A percentile compares a stretch with the other conserved stretches of the same genome.
phyloP scores from a whole-genome alignment of 768 basidiomycete genomes.

The Podaxis carcinomalis region DNA sequence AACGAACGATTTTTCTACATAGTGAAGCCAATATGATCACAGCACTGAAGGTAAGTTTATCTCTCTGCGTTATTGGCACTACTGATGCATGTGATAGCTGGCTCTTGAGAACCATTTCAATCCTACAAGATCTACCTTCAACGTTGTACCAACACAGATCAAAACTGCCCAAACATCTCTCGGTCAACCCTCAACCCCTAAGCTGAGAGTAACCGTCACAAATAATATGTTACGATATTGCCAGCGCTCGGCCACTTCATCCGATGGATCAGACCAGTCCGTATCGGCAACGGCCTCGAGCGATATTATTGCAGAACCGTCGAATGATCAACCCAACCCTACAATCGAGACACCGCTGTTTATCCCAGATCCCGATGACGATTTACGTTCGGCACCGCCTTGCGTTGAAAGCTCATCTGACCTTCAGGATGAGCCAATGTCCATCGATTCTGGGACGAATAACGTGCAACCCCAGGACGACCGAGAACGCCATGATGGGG shows the following conservation, averaged over 20 bases:
- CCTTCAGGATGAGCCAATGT: constrained; percentile 7
- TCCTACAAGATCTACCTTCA: constrained; percentile 69
- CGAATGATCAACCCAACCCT: neutral
- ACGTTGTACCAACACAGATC: constrained; percentile 32
- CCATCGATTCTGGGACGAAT: constrained; percentile 12
- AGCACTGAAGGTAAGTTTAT: constrained; percentile 63
- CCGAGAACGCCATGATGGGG: neutral
- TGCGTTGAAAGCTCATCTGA: neutral
- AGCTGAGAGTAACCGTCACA: neutral
- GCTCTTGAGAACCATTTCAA: constrained; percentile 68
- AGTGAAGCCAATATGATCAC: constrained; percentile 77
- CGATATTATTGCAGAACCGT: too few species aligned
- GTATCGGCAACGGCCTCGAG: neutral
- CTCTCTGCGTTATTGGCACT: neutral
- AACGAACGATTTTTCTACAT: constrained; percentile 91
- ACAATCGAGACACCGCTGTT: neutral
- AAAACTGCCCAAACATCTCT: constrained; percentile 3
- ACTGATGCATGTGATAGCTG: constrained; percentile 32
- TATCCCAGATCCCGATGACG: constrained; percentile 11
- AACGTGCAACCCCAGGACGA: neutral
- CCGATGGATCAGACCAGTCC: neutral
- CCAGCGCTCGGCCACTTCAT: neutral
- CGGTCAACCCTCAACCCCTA: neutral
- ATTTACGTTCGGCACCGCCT: neutral
- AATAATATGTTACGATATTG: neutral